phyloP scores from a whole-genome alignment of 2,329 filamentous ascomycete species.

The Myriosclerotinia duriaeana region DNA sequence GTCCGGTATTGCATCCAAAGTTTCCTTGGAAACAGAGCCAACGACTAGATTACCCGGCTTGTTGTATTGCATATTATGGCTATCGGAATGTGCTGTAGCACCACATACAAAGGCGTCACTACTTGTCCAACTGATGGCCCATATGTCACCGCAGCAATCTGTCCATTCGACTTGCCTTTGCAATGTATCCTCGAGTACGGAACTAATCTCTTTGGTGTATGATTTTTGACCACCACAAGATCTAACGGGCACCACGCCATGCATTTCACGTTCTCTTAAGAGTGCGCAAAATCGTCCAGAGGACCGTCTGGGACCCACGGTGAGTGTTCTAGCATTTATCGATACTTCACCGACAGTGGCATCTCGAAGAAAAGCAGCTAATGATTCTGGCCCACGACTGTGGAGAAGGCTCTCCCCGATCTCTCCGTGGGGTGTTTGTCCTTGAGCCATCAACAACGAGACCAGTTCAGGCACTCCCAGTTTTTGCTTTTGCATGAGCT shows the following conservation, averaged over 20 bases:
- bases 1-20: conserved; percentile 53
- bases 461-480: conserved; percentile 19
- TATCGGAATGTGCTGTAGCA: conserved; percentile 61
- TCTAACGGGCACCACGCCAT: conserved; percentile 29
- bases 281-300: conserved; percentile 25
- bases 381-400: conserved; percentile 48
- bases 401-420: conserved; percentile 55
- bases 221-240: conserved; percentile 28
- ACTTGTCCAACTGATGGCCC: conserved; percentile 58
- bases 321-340: conserved; percentile 13
- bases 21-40: conserved; percentile 49
- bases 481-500: conserved; percentile 15
- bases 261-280: conserved; percentile 34
- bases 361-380: conserved; percentile 31
- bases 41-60: conserved; percentile 61
- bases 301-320: conserved; percentile 10
- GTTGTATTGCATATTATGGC: conserved; percentile 65
- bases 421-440: conserved; percentile 25
- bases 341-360: conserved; percentile 23
- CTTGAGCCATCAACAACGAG: conserved; percentile 1
- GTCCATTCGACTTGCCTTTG: conserved; percentile 55
- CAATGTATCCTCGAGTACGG: conserved; percentile 51
- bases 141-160: conserved; percentile 61
- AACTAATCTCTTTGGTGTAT: conserved; percentile 31
- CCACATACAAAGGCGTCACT: conserved; percentile 57